Evolutionary conservation across 345 rosid species (phyloP), one percentile per base, ranked within the genome.

Genomic region (Pelargonium nanum): DNA sequence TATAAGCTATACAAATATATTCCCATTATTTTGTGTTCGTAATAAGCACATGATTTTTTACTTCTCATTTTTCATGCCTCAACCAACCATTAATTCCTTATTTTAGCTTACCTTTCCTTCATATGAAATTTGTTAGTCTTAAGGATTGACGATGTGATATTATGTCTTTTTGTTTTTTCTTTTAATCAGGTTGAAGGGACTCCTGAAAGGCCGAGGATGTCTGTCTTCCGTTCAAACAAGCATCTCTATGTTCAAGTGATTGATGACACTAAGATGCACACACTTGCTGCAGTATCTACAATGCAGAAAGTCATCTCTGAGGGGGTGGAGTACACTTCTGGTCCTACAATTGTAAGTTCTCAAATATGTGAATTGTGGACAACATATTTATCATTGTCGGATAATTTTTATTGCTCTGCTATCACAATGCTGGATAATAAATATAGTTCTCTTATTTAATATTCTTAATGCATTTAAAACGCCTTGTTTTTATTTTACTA

Each of bases 251-350:
- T 79, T 32, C 97, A 93, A 76, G 96, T 93, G 74, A 85, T 93
- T 63, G 99, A 93, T 76, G 99, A 93, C 74, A 76, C 88, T 2
- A 89, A 89, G 85, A 93, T 89, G 97, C 99, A 89, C 74, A 93
- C 99, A 0, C 86, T 93, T 62, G 96, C 96, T 65, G 78, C 97
- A 0, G 96, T 88, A 24, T 89, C 97, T 32, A 89, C 99, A 4
- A 80, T 75, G 81, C 91, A 87, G 81, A 87, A 84, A 65, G 76
- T 84, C 15, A 59, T 89, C 68, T 76, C 81, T 1, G 83, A 85
- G 70, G 88, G 80, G 61, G 73, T 87, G 1, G 65, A 85, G 70
- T 84, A 66, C 73, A 80, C 77, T 9, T 67, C 87, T 62, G 86
- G 94, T 59, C 96, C 99, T 1, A 87, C 94, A 26, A 56, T 89